phyloP scores from a whole-genome alignment of 805 yeast species.

The Saccharomycopsis sp. region DNA sequence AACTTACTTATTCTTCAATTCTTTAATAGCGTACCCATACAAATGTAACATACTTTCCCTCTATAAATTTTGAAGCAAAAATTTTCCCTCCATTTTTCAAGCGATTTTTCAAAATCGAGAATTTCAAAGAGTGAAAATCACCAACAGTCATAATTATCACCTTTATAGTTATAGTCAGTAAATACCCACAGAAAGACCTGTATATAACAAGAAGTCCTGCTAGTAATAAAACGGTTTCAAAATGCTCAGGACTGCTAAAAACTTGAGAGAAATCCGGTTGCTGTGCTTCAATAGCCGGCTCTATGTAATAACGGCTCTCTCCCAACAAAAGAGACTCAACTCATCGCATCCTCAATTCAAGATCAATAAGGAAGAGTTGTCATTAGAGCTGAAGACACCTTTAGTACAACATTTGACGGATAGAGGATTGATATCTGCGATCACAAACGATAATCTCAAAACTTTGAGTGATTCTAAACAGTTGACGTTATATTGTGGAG shows the following conservation, averaged over 20 bases:
- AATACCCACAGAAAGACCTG: no score
- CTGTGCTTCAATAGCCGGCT: neutral
- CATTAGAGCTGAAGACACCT: slow-evolving; percentile 32
- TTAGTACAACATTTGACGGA: slow-evolving; percentile 35
- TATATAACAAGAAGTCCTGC: no score
- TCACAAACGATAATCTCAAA: slow-evolving; percentile 31
- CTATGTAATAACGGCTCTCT: neutral
- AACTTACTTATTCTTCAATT: no score
- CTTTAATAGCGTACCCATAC: no score
- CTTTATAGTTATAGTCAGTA: no score
- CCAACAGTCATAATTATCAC: no score
- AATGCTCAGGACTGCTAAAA: neutral
- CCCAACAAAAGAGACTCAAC: neutral
- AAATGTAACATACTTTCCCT: neutral
- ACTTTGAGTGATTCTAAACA: slow-evolving; percentile 25
- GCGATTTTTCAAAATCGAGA: neutral
- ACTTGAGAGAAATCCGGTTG: neutral
- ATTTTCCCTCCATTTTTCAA: neutral
- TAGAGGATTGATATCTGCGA: slow-evolving; percentile 42
- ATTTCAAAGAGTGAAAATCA: no score
- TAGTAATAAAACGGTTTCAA: no score
- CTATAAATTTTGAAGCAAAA: neutral
- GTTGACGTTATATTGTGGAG: slow-evolving; percentile 77
- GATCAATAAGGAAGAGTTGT: slow-evolving; percentile 23
- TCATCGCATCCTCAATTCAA: slow-evolving; percentile 11